Evolutionary conservation across 495 filamentous ascomycete species (phyloP).

Genomic region (Penicillium turbatum): DNA sequence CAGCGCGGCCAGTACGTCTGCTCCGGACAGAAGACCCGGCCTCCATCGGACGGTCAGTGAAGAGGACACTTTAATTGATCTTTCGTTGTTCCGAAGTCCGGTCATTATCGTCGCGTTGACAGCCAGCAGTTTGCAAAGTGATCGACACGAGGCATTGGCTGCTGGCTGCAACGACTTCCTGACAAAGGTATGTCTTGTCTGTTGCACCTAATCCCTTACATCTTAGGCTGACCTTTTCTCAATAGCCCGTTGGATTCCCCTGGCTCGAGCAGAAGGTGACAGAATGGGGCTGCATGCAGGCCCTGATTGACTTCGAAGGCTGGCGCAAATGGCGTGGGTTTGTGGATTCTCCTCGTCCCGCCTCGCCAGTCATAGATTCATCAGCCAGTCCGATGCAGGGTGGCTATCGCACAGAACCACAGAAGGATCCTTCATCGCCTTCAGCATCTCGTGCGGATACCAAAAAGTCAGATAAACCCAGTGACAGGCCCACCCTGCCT

Average conservation of each 20-base stretch:
- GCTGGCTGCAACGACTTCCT: constrained; percentile 98
- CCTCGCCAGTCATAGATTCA: constrained; percentile 21
- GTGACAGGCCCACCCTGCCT: constrained; percentile 14
- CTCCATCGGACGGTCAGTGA: constrained; percentile 35
- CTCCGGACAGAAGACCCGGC: constrained; percentile 21
- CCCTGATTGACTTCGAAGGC: constrained; percentile 95
- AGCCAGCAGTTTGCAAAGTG: constrained; percentile 86
- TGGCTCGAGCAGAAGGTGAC: constrained; percentile 97
- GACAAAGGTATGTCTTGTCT: constrained; percentile 69
- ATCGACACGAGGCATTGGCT: constrained; percentile 89
- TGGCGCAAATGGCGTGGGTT: constrained; percentile 97
- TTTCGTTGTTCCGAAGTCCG: constrained; percentile 82
- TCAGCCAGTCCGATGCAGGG: constrained; percentile 33
- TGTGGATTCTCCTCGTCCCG: constrained; percentile 34
- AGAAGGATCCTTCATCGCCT: constrained; percentile 15
- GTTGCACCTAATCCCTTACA: not conserved
- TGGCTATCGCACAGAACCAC: constrained; percentile 15
- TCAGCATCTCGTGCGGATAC: constrained; percentile 12
- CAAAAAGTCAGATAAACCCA: constrained; percentile 9
- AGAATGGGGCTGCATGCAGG: constrained; percentile 99
- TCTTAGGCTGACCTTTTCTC: constrained; percentile 12
- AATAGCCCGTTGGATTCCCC: constrained; percentile 90
- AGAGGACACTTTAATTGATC: constrained; percentile 61
- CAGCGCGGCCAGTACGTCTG: constrained; percentile 32
- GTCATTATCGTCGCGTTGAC: constrained; percentile 98